Conservation (phyloP, 805 yeast species). For the Torulaspora maleeae region DNA sequence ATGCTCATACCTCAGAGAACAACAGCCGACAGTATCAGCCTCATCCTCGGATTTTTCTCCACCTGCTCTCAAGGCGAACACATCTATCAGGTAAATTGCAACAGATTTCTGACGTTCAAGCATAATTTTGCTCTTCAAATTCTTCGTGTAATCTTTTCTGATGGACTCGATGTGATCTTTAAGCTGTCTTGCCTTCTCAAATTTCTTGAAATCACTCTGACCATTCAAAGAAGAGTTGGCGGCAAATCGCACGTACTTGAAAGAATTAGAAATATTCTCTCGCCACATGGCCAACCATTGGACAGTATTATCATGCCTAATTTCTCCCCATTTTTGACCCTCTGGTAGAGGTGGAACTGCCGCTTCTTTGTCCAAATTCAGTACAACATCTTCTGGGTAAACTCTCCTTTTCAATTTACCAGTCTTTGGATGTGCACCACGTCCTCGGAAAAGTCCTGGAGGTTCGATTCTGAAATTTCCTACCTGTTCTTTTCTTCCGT, state of each 20-base stretch:
- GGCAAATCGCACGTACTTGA: slow-evolving; percentile 87
- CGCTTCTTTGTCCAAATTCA: slow-evolving; percentile 71
- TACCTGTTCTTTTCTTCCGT: slow-evolving; percentile 86
- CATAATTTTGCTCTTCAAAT: slow-evolving; percentile 73
- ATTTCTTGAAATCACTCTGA: slow-evolving; percentile 82
- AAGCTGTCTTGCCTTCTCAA: slow-evolving; percentile 87
- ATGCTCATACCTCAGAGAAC: slow-evolving; percentile 89
- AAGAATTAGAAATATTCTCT: slow-evolving; percentile 78
- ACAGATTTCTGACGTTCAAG: slow-evolving; percentile 87
- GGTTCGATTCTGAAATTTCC: slow-evolving; percentile 95
- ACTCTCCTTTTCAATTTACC: slow-evolving; percentile 88
- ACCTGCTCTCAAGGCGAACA: slow-evolving; percentile 94
- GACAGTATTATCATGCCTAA: slow-evolving; percentile 82
- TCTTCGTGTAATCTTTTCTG: slow-evolving; percentile 65
- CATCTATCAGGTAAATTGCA: slow-evolving; percentile 88
- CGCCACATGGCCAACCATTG: slow-evolving; percentile 98
- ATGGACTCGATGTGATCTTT: slow-evolving; percentile 66
- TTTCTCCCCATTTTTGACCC: slow-evolving; percentile 89
- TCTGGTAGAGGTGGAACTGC: slow-evolving; percentile 76
- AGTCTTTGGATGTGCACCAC: slow-evolving; percentile 96
- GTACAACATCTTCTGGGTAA: slow-evolving; percentile 79
- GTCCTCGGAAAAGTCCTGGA: slow-evolving; percentile 91
- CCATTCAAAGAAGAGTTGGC: slow-evolving; percentile 90
- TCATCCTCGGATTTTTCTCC: slow-evolving; percentile 97
- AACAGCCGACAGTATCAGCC: slow-evolving; percentile 97